phyloP scores from a whole-genome alignment of 192 early-diverging fungal genomes.

The Gorgonomyces haynaldii region DNA sequence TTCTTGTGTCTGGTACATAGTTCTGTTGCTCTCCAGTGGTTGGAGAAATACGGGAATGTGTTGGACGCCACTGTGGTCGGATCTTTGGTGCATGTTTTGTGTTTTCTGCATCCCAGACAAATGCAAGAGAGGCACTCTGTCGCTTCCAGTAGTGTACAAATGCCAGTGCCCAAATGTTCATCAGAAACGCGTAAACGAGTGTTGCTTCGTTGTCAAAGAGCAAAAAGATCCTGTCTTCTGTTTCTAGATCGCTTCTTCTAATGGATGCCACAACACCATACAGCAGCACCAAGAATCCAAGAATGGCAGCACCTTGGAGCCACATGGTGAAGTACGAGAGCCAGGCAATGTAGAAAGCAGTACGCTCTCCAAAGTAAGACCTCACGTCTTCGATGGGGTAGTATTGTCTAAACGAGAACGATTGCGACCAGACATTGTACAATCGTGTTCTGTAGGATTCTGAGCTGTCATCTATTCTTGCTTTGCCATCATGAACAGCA shows the following conservation, averaged over 20 bases:
- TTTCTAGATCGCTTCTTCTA: neutral
- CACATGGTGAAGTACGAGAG: constrained; percentile 54
- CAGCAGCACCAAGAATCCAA: constrained; percentile 38
- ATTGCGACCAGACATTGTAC: neutral
- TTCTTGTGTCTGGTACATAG: neutral
- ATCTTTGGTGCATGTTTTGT: constrained; percentile 36
- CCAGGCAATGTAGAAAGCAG: constrained; percentile 60
- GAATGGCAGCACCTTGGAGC: constrained; percentile 32
- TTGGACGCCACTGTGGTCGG: constrained; percentile 49
- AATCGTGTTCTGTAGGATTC: neutral
- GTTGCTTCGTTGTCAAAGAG: constrained; percentile 53
- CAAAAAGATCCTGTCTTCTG: constrained; percentile 12
- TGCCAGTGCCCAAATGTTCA: constrained; percentile 43
- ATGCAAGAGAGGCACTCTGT: constrained; percentile 30
- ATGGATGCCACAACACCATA: too few relatives aligned
- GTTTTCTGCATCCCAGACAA: constrained; percentile 44
- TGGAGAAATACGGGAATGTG: constrained; percentile 30
- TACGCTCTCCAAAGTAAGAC: constrained; percentile 56
- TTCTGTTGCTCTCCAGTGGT: constrained; percentile 36
- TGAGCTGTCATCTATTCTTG: neutral
- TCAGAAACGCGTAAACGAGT: constrained; percentile 43
- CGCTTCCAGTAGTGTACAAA: constrained; percentile 58
- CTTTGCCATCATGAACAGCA: constrained; percentile 3
- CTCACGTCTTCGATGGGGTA: constrained; percentile 37
- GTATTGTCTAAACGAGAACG: neutral